A percentile compares a stretch with the other conserved stretches of the same genome.
Evolutionary conservation across 2,329 filamentous ascomycete genomes (phyloP).

Genomic region (Ceratocystis cubensis): DNA sequence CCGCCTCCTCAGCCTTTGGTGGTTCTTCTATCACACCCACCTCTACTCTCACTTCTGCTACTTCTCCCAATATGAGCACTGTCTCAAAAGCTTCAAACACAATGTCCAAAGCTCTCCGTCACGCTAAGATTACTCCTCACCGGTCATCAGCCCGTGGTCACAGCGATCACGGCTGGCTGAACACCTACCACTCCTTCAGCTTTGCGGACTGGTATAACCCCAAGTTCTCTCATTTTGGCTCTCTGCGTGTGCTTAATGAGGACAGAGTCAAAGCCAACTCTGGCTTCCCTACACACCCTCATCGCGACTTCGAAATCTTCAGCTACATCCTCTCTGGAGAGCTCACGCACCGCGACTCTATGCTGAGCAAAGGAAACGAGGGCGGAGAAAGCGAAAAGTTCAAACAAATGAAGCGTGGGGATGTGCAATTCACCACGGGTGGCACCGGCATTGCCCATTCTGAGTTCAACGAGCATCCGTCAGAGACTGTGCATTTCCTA

Average conservation of each 20-base stretch:
- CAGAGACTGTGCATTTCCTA: slow-evolving; percentile 66
- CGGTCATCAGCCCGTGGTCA: slow-evolving; percentile 61
- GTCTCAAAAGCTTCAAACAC: slow-evolving; percentile 31
- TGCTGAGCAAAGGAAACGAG: slow-evolving; percentile 58
- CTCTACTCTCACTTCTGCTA: slow-evolving; percentile 8
- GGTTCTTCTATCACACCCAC: slow-evolving; percentile 18
- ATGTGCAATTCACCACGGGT: slow-evolving; percentile 85
- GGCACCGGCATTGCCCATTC: slow-evolving; percentile 69
- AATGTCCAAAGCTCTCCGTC: slow-evolving; percentile 51
- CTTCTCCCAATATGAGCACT: slow-evolving; percentile 27
- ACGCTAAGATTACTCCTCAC: slow-evolving; percentile 63
- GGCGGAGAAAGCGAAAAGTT: slow-evolving; percentile 49
- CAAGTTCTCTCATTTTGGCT: slow-evolving; percentile 55
- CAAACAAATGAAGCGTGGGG: slow-evolving; percentile 60
- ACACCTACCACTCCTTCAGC: slow-evolving; percentile 75
- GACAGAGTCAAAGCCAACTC: slow-evolving; percentile 62
- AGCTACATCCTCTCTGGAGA: slow-evolving; percentile 75
- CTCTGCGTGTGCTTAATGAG: slow-evolving; percentile 76
- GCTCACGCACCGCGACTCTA: slow-evolving; percentile 76
- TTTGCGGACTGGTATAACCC: slow-evolving; percentile 65
- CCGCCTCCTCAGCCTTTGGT: slow-evolving; percentile 20
- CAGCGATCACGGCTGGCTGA: slow-evolving; percentile 74
- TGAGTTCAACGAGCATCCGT: slow-evolving; percentile 64
- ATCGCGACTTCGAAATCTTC: slow-evolving; percentile 83
- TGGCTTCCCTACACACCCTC: slow-evolving; percentile 75